Evolutionary conservation across 768 basidiomycete species (phyloP), one percentile per base, ranked within the genome.

Genomic region (Lentinula edodes): DNA sequence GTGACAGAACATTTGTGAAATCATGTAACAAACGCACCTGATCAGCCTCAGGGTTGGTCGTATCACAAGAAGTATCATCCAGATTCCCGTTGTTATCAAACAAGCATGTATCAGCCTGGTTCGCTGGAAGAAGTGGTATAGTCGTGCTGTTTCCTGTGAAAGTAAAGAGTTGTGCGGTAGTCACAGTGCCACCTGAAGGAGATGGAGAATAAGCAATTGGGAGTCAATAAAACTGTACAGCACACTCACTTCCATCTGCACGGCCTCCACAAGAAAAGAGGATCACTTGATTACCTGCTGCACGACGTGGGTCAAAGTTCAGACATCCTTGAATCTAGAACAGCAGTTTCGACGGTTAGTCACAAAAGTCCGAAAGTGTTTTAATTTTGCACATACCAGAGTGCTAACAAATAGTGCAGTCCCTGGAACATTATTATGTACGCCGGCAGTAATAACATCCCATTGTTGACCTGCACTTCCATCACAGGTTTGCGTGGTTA

Each of bases 181-280:
- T 67, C 16, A 66, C 66, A 15, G n/a, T 6, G 32, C 66, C 66
- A 7, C 62, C 65, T 63, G 0, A 12, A 39, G 16, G 4, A 6
- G 13, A 36, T 28, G n/a, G 50, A 34, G 3, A 18, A 34, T 52
- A 23, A 55, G 46, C 57, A 48, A 13, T 16, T 2, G 56, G 12
- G 61, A 59, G 43, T 64, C 62, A 36, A 60, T 60, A 20, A 63
- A 62, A 52, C 62, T 62, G 55, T 64, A 63, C 1, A 52, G 58
- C 63, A 63, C 62, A 6, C 65, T 60, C 38, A 67, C 65, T 41
- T 36, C 67, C 67, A 41, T 68, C 67, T 28, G 67, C 67, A 28
- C 67, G 67, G 16, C 67, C 68, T 57, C 68, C 68, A 56, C 68
- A 69, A 8, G 68, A 67, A 65, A 69, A 69, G 28, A 69, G 63